A percentile compares a stretch with the other conserved stretches of the same genome.
Conservation (phyloP, 176 grass and related monocot genomes). For the Coix lacrymajobi region DNA sequence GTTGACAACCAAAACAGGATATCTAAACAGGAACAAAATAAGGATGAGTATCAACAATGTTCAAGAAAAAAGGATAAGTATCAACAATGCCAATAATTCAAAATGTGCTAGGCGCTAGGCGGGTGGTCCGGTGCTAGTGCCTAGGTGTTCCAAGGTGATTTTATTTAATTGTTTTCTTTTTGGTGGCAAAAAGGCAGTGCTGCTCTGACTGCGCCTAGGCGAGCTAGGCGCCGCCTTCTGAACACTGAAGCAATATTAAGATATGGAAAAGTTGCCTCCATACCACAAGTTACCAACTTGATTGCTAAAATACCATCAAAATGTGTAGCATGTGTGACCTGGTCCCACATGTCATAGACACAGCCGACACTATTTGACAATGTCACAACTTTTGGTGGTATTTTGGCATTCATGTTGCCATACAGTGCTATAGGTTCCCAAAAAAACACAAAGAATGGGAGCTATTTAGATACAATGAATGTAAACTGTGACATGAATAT, state of each 20-base stretch:
- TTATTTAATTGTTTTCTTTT: neutral
- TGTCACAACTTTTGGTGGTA: neutral
- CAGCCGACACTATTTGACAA: neutral
- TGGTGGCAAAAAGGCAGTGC: neutral
- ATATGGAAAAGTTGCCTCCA: neutral
- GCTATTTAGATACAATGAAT: neutral
- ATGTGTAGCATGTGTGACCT: neutral
- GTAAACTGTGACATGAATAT: constrained; percentile 18
- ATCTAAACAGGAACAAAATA: constrained; percentile 44
- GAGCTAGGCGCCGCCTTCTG: neutral
- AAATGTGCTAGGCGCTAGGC: neutral
- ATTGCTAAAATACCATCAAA: neutral
- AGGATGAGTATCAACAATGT: neutral
- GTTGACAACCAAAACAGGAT: constrained; percentile 84
- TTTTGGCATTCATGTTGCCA: neutral
- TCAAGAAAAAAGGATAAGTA: neutral
- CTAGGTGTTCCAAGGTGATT: neutral
- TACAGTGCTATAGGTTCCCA: neutral
- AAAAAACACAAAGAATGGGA: constrained; percentile 5
- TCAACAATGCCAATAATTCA: neutral
- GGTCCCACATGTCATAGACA: neutral
- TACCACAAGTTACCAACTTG: neutral
- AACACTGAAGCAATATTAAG: constrained; percentile 6
- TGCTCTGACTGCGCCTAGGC: neutral
- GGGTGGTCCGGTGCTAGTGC: neutral